Conservation (phyloP, 1,284 basidiomycete species). For the Cystobasidium sp. region DNA sequence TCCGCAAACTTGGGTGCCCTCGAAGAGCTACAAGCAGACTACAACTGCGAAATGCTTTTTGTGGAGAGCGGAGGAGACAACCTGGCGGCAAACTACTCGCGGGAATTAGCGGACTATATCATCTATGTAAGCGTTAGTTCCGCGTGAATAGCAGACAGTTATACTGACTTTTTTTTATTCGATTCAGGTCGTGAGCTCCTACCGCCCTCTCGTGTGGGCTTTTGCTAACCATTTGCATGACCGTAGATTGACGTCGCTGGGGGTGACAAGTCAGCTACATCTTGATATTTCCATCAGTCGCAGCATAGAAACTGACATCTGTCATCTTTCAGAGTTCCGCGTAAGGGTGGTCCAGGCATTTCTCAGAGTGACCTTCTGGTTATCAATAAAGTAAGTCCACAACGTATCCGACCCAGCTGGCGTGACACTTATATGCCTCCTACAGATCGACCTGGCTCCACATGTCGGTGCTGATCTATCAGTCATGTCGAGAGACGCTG, state of each 20-base stretch:
- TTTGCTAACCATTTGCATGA: neutral
- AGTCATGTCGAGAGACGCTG: conserved; percentile 93
- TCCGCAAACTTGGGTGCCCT: conserved; percentile 94
- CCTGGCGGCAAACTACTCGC: conserved; percentile 87
- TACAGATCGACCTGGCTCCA: conserved; percentile 85
- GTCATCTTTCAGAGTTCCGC: conserved; percentile 66
- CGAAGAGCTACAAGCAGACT: conserved; percentile 90
- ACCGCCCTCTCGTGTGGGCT: neutral
- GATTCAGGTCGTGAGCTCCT: conserved; percentile 40
- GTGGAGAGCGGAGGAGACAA: conserved; percentile 97
- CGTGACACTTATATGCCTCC: neutral
- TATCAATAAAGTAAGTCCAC: conserved; percentile 78
- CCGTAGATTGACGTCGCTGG: conserved; percentile 69
- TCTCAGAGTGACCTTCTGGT: conserved; percentile 84
- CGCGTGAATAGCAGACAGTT: neutral
- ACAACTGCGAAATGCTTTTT: conserved; percentile 67
- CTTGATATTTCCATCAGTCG: neutral
- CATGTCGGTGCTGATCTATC: conserved; percentile 91
- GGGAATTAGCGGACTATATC: conserved; percentile 96
- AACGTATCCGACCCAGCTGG: neutral
- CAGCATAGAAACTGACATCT: neutral
- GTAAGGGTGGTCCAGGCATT: conserved; percentile 96
- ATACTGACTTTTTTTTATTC: neutral
- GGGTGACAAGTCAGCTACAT: conserved; percentile 73
- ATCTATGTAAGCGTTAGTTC: conserved; percentile 76